Evolutionary conservation across 805 yeast genomes (phyloP).

Genomic region (Kuraishia piskuri): DNA sequence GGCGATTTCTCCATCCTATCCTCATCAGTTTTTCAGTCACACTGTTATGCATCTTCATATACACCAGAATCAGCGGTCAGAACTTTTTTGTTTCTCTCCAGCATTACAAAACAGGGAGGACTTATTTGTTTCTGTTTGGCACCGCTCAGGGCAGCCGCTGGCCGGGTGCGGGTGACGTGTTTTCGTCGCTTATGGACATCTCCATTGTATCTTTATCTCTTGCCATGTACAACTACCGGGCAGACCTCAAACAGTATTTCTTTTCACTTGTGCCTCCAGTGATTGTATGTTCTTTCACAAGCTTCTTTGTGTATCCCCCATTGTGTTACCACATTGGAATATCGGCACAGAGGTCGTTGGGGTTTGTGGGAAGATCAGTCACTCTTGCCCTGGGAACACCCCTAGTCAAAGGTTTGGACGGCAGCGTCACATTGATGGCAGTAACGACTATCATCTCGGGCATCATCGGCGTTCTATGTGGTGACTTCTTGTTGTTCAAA

Average conservation of each 20-base stretch:
- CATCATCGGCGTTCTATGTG: constrained; percentile 61
- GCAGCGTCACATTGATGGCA: constrained; percentile 66
- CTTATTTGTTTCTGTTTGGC: constrained; percentile 50
- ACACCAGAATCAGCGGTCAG: constrained; percentile 41
- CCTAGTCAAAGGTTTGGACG: constrained; percentile 54
- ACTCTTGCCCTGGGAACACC: constrained; percentile 79
- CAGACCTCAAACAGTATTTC: constrained; percentile 52
- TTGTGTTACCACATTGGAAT: constrained; percentile 60
- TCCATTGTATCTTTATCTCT: constrained; percentile 68
- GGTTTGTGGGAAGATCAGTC: constrained; percentile 72
- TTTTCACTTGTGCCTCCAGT: constrained; percentile 53
- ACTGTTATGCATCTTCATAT: constrained; percentile 53
- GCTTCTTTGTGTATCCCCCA: constrained; percentile 65
- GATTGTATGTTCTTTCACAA: constrained; percentile 41
- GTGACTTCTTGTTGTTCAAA: constrained; percentile 40
- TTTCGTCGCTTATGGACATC: constrained; percentile 64
- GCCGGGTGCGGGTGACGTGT: constrained; percentile 81
- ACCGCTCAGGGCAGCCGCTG: constrained; percentile 25
- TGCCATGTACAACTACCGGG: constrained; percentile 70
- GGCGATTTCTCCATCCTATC: constrained; percentile 61
- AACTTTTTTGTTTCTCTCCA: constrained; percentile 44
- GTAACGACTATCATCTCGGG: constrained; percentile 75
- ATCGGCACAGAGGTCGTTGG: constrained; percentile 49
- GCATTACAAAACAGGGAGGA: constrained; percentile 62
- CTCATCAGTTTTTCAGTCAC: constrained; percentile 56